These are phyloP conservation scores for Starmerella geochares DNA, from an alignment of 805 yeast genomes.

Conservation along the genomic window DNA sequence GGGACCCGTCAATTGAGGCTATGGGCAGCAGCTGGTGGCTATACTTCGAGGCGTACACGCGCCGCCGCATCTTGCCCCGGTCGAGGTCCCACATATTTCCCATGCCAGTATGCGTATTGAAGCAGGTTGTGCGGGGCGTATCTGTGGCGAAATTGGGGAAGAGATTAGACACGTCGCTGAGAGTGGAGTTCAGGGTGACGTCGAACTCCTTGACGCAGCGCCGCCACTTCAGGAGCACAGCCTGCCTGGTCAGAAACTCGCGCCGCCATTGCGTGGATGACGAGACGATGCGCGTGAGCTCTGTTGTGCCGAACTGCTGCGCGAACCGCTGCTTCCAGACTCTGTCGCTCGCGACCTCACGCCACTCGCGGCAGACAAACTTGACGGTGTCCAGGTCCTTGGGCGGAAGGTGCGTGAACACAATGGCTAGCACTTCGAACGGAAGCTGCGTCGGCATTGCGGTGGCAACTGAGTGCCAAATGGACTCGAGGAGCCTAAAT, in stretches of 20 bases:
- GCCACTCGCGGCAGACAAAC: conserved; percentile 29
- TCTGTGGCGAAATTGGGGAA: conserved; percentile 23
- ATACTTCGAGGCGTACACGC: conserved; percentile 23
- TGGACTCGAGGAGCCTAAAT: background rate
- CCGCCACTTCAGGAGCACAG: conserved; percentile 27
- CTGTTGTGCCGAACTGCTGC: conserved; percentile 22
- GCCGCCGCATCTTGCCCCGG: conserved; percentile 26
- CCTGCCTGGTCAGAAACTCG: conserved; percentile 26
- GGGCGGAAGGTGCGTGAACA: conserved; percentile 16
- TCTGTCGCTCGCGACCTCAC: conserved; percentile 26
- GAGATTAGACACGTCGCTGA: conserved; percentile 22
- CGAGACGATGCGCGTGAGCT: conserved; percentile 23
- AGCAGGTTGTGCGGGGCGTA: conserved; percentile 22
- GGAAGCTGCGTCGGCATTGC: conserved; percentile 13
- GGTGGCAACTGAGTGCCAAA: background rate
- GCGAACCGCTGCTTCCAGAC: conserved; percentile 28
- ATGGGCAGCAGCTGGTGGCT: conserved; percentile 17
- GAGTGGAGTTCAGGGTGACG: conserved; percentile 24
- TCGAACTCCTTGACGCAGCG: conserved; percentile 23
- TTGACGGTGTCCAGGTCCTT: conserved; percentile 25
- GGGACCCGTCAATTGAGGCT: conserved; percentile 25
- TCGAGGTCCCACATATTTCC: conserved; percentile 30
- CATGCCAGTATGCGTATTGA: conserved; percentile 24
- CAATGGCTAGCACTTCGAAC: conserved; percentile 16
- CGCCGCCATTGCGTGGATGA: conserved; percentile 27